A percentile compares a stretch with the other conserved stretches of the same genome.
Evolutionary conservation across 495 filamentous ascomycete genomes (phyloP).

Genomic region (Gamarada debralockiae): DNA sequence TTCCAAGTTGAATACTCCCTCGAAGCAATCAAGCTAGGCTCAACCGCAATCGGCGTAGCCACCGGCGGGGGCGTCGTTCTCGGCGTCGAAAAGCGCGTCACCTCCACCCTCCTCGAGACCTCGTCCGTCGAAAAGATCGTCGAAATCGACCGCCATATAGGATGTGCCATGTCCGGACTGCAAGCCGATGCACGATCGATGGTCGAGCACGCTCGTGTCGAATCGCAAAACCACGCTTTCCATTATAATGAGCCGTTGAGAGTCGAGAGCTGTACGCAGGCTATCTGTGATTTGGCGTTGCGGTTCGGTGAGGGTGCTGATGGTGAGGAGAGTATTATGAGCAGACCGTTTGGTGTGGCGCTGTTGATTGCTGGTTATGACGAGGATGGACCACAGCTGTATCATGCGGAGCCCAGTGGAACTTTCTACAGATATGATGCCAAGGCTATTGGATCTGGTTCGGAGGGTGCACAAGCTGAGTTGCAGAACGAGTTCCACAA

Average conservation of each 20-base stretch:
- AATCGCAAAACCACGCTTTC: slow-evolving; percentile 94
- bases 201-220: slow-evolving; percentile 96
- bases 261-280: slow-evolving; percentile 97
- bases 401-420: slow-evolving; percentile 95
- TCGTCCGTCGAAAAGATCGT: slow-evolving; percentile 99
- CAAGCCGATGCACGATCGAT: slow-evolving; percentile 95
- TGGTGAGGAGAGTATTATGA: slow-evolving; percentile 98
- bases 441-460: slow-evolving; percentile 95
- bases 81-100: slow-evolving; percentile 98
- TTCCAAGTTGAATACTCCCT: slow-evolving; percentile 99
- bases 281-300: slow-evolving; percentile 94
- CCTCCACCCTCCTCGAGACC: slow-evolving; percentile 92
- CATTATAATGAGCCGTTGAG: slow-evolving; percentile 92
- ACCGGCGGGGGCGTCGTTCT: slow-evolving; percentile 91
- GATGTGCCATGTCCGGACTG: slow-evolving; percentile 95
- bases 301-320: slow-evolving; percentile 96
- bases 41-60: slow-evolving; percentile 95
- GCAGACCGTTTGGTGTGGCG: slow-evolving; percentile 92
- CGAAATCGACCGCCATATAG: slow-evolving; percentile 97
- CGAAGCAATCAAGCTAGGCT: slow-evolving; percentile 99
- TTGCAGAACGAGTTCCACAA: slow-evolving; percentile 98
- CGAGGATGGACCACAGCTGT: slow-evolving; percentile 95
- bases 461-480: slow-evolving; percentile 95
- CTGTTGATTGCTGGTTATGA: slow-evolving; percentile 95
- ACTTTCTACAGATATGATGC: slow-evolving; percentile 99